These are phyloP conservation scores for Lepidium africanum DNA, from an alignment of 345 rosid genomes.

Conservation along the genomic window DNA sequence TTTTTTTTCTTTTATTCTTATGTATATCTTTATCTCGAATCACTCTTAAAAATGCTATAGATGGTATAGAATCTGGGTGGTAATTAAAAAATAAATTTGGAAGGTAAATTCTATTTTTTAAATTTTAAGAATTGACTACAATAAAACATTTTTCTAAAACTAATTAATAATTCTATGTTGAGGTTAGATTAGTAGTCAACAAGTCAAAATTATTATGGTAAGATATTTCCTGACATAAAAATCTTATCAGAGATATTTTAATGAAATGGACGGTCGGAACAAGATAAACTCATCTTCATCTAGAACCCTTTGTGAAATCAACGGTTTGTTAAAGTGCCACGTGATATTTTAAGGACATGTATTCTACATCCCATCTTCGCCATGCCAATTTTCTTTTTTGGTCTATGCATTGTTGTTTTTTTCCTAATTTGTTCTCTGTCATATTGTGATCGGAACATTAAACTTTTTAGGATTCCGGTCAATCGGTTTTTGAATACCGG, in stretches of 20 bases:
- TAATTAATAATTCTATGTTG: not conserved
- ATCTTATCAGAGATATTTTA: conserved; percentile 5
- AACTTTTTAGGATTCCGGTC: not conserved
- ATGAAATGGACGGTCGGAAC: not conserved
- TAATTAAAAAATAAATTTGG: not conserved
- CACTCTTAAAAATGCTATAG: not conserved
- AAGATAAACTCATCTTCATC: not conserved
- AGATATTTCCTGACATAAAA: not conserved
- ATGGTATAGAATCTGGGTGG: not conserved
- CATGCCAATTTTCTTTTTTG: not conserved
- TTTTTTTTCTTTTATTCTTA: not conserved
- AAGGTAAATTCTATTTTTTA: not conserved
- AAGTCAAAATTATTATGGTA: conserved; percentile 5
- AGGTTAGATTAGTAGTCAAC: conserved; percentile 11
- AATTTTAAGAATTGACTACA: not conserved
- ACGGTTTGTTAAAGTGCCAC: not conserved
- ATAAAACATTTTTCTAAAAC: not conserved
- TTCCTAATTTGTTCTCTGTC: not conserved
- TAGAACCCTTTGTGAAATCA: not conserved
- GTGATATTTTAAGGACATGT: not conserved
- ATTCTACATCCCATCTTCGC: not conserved
- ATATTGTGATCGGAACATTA: not conserved
- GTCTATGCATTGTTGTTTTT: not conserved
- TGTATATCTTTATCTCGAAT: not conserved
- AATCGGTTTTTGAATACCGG: not conserved